A percentile compares a stretch with the other conserved stretches of the same genome.
Conservation (phyloP, 305 asterid genomes). For the Fraxinus platypoda region DNA sequence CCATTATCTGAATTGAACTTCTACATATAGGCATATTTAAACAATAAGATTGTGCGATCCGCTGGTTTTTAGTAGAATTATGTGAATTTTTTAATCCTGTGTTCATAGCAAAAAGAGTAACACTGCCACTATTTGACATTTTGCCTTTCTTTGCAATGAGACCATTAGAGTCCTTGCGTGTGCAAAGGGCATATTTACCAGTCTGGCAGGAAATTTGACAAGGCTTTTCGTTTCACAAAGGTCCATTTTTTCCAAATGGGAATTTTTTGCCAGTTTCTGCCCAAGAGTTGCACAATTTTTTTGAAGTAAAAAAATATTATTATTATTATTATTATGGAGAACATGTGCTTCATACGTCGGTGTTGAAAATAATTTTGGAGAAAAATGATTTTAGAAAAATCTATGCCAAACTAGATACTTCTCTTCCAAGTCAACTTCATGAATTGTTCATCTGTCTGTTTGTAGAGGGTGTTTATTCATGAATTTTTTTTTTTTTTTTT, state of each 20-base stretch:
- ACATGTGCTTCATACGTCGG: no score
- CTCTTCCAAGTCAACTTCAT: not conserved
- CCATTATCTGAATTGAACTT: not conserved
- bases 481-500: not conserved
- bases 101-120: not conserved
- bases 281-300: not conserved
- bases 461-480: not conserved
- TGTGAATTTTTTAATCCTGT: not conserved
- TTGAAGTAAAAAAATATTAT: no score
- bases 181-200: not conserved
- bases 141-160: not conserved
- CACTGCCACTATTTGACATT: not conserved
- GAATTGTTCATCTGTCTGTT: not conserved
- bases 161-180: not conserved
- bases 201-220: not conserved
- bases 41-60: not conserved
- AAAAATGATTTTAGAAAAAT: not conserved
- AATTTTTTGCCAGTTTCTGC: not conserved
- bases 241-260: not conserved
- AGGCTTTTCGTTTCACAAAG: not conserved
- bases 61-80: not conserved
- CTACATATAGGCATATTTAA: not conserved
- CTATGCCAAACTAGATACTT: not conserved
- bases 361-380: not conserved
- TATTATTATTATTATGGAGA: no score